Conservation (phyloP, 2,329 filamentous ascomycete genomes). For the Alternaria alternata region DNA sequence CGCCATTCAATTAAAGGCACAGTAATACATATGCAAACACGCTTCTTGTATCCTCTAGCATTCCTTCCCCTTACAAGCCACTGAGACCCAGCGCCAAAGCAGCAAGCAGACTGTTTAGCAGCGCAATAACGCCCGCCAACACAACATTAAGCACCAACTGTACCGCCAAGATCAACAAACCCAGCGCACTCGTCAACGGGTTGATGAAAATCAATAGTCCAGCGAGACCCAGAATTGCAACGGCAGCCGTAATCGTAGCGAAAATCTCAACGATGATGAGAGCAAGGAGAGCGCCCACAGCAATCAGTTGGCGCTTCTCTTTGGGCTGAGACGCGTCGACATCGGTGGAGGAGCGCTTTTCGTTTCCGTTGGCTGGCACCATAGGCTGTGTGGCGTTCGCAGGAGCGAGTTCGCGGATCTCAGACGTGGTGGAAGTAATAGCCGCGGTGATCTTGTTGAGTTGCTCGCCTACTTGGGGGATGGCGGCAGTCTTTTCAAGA, state of each 20-base stretch:
- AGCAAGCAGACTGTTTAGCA: slow-evolving; percentile 26
- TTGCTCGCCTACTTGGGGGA: slow-evolving; percentile 23
- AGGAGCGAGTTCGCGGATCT: slow-evolving; percentile 19
- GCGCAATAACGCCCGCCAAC: slow-evolving; percentile 22
- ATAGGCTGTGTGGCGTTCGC: slow-evolving; percentile 9
- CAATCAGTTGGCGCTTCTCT: slow-evolving; percentile 19
- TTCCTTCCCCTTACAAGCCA: slow-evolving; percentile 11
- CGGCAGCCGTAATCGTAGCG: slow-evolving; percentile 25
- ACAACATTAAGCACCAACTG: slow-evolving; percentile 26
- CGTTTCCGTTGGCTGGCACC: not conserved
- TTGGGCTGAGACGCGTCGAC: not conserved
- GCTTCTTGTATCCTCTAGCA: not conserved
- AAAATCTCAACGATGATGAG: slow-evolving; percentile 33
- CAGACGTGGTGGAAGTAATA: slow-evolving; percentile 15
- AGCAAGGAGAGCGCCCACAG: slow-evolving; percentile 19
- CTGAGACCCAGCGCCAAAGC: slow-evolving; percentile 19
- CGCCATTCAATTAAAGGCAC: too few species aligned
- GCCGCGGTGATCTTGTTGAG: slow-evolving; percentile 26
- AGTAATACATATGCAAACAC: not conserved
- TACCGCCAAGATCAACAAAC: slow-evolving; percentile 25
- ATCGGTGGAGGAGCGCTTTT: not conserved
- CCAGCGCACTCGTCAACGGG: slow-evolving; percentile 23
- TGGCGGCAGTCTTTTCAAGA: slow-evolving; percentile 28
- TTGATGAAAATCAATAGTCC: slow-evolving; percentile 24
- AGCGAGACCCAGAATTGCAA: slow-evolving; percentile 26